Conservation (phyloP, 306 rosid genomes). For the Urtica urens region DNA sequence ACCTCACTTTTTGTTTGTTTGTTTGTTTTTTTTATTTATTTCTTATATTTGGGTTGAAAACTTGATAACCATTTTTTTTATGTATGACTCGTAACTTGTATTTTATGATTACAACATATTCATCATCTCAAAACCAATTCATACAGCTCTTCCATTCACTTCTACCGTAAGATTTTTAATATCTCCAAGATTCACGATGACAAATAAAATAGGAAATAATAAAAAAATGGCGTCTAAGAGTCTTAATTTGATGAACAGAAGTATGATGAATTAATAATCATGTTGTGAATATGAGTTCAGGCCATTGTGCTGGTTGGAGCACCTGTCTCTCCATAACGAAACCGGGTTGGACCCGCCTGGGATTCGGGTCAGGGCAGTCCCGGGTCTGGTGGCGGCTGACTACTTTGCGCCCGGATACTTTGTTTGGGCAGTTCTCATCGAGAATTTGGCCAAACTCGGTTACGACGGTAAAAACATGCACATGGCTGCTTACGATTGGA, state of each 20-base stretch:
- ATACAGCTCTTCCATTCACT: too few species aligned
- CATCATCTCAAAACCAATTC: too few species aligned
- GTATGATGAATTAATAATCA: constrained; percentile 3
- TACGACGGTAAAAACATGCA: constrained; percentile 71
- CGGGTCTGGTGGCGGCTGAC: constrained; percentile 46
- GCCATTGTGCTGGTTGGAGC: constrained; percentile 79
- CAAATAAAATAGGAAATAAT: too few species aligned
- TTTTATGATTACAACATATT: too few species aligned
- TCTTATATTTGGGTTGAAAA: background rate
- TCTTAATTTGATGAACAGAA: background rate
- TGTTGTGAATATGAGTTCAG: constrained; percentile 21
- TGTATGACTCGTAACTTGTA: too few species aligned
- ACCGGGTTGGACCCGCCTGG: constrained; percentile 83
- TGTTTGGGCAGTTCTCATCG: constrained; percentile 64
- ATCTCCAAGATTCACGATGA: too few species aligned
- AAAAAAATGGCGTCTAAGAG: too few species aligned
- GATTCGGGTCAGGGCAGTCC: constrained; percentile 65
- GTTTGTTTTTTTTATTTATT: background rate
- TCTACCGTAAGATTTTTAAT: too few species aligned
- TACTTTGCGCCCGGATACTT: constrained; percentile 47
- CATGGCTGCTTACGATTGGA: constrained; percentile 79
- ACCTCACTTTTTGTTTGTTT: background rate
- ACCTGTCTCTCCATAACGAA: constrained; percentile 58
- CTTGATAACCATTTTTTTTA: background rate
- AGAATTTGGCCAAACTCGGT: constrained; percentile 68